These are phyloP conservation scores for Macrolepiota fuliginosa DNA, from an alignment of 768 basidiomycete genomes.

Conservation along the genomic window DNA sequence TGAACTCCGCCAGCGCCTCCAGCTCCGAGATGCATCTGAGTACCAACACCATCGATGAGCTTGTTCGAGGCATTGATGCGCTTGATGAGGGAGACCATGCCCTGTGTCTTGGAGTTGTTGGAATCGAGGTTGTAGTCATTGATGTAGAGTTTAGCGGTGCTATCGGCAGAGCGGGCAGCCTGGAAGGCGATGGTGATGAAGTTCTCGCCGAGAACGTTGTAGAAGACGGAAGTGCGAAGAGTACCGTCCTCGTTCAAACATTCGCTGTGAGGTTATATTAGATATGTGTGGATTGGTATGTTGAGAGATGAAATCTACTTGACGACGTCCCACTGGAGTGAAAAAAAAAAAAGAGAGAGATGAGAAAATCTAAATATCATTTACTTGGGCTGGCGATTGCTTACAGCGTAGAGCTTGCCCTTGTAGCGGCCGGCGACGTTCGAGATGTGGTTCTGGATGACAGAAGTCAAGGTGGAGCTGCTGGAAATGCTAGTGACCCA, in stretches of 20 bases:
- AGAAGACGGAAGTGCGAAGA: conserved; percentile 36
- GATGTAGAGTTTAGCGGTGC: conserved; percentile 36
- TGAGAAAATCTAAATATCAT: background rate
- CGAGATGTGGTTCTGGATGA: conserved; percentile 38
- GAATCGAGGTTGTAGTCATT: conserved; percentile 53
- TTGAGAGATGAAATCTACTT: conserved; percentile 5
- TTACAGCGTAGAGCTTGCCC: conserved; percentile 32
- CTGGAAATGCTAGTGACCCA: conserved; percentile 30
- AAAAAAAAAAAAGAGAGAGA: background rate
- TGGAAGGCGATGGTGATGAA: conserved; percentile 45
- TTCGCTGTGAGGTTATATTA: conserved; percentile 19
- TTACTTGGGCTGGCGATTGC: background rate
- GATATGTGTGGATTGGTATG: no score
- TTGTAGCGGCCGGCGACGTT: conserved; percentile 34
- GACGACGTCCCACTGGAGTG: conserved; percentile 17
- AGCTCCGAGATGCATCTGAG: conserved; percentile 41
- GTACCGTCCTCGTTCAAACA: conserved; percentile 43
- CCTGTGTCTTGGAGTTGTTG: conserved; percentile 41
- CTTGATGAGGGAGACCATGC: conserved; percentile 40
- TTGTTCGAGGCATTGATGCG: conserved; percentile 33
- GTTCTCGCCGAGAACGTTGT: conserved; percentile 36
- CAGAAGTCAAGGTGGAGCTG: conserved; percentile 26
- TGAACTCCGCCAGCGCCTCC: conserved; percentile 38
- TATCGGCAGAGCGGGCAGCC: conserved; percentile 40
- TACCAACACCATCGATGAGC: conserved; percentile 48